Base-by-base conservation (phyloP, 148 eudicot genomes). In the Camellia lanceoleosa region DNA sequence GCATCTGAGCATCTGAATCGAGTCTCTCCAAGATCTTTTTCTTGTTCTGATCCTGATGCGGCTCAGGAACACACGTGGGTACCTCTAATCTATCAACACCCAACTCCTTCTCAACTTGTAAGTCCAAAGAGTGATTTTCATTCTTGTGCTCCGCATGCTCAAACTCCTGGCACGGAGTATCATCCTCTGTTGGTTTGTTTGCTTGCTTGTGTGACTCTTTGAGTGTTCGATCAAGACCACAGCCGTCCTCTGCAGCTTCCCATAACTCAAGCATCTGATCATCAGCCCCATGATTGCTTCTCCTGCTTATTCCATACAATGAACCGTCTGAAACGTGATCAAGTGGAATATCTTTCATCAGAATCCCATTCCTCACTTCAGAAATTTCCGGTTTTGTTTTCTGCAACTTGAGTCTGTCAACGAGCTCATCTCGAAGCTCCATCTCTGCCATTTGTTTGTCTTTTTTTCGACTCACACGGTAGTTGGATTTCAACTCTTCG, bases 331-430 rank as follows among this genome's bases (percentile, higher is more conserved):
- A 92, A 70, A 82, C 87, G 62, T 91, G 87, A 86, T 96, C 99
- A 0, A 96, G 89, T 62, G 95, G 99, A 82, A 96, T 93, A 79
- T 96, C 99, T 84, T 94, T 96, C 90, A 92, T 91, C 65, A 81
- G 83, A 51, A 81, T 82, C 30, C 91, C 87, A 44, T 74, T 87
- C 72, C 78, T 86, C 51, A 73, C 83, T 77, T 87, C 92, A 30
- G 86, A 79, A 58, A 84, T 15, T 82, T 85, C 87, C 16, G 89
- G 84, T 66, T 80, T 84, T 58, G 84, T 71, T 61, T 84, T 75
- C 71, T 59, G 86, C 59, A 81, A 63, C 79, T 81, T 87, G 43
- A 68, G 79, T 71, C 73, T 71, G 60, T 81, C 77, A 82, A 74
- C 70, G 63, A 44, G 74, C 68, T 56, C 86, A 73, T 66, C 70